A percentile compares a stretch with the other conserved stretches of the same genome.
Conservation (phyloP, 306 rosid genomes). For the Coriaria nepalensis region DNA sequence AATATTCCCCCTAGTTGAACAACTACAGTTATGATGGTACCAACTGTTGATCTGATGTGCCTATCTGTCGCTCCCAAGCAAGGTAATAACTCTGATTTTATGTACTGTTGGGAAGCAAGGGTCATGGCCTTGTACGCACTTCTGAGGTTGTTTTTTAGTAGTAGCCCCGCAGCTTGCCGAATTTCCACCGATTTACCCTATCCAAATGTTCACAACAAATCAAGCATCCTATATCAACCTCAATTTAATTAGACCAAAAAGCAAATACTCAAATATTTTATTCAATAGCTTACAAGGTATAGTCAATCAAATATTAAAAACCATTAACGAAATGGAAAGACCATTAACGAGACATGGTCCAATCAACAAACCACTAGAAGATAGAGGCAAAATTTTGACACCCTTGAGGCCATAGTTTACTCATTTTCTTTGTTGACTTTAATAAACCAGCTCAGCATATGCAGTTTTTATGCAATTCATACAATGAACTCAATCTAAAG, state of each 20-base stretch:
- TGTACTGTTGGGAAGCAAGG: slow-evolving; percentile 66
- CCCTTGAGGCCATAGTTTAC: too few species aligned
- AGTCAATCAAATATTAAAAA: too few species aligned
- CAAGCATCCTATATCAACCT: not conserved
- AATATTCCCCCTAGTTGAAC: slow-evolving; percentile 70
- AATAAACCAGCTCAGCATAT: too few species aligned
- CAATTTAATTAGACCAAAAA: slow-evolving; percentile 1
- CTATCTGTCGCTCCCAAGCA: slow-evolving; percentile 85
- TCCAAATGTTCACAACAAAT: slow-evolving; percentile 12
- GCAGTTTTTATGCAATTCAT: too few species aligned
- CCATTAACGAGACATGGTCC: too few species aligned
- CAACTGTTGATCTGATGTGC: slow-evolving; percentile 82
- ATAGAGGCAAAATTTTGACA: too few species aligned
- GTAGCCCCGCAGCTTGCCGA: slow-evolving; percentile 93
- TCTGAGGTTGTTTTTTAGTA: slow-evolving; percentile 80
- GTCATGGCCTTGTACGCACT: slow-evolving; percentile 39
- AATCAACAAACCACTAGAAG: too few species aligned
- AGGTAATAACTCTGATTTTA: slow-evolving; percentile 87
- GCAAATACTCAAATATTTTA: not conserved
- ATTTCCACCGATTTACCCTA: slow-evolving; percentile 85
- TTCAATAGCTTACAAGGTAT: too few species aligned
- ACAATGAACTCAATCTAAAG: too few species aligned
- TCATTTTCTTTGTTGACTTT: too few species aligned
- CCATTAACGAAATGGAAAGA: too few species aligned
- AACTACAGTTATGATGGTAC: slow-evolving; percentile 73